Base-by-base conservation (phyloP, 2,329 filamentous ascomycete species). In the Aspergillus ibericus region DNA sequence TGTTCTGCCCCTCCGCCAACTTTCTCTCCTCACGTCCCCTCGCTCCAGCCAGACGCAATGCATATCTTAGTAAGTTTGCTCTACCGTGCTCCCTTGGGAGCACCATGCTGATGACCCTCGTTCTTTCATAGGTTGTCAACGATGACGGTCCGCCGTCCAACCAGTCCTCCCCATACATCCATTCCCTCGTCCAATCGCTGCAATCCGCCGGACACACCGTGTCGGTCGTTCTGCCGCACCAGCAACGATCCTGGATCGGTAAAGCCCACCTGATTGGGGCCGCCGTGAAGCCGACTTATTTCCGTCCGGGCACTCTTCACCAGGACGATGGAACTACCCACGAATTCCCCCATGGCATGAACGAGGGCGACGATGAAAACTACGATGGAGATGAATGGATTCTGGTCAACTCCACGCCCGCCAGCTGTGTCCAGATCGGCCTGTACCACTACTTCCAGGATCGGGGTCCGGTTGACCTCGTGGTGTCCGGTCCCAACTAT, bases 241-340 rank as follows among this genome's bases (percentile, higher is more conserved):
- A 88, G 6, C 95, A 99, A 78, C 88, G 93, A 62, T 96, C 92
- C 57, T 99, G 95, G 95, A 98, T 99, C 70, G 93, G 93, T 68
- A 99, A 99, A 81, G 95, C 95, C 2, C 95, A 98, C 77, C 90
- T 98, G 70, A 92, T 98, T 68, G 93, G 93, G 57, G 89, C 93
- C 74, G 90, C 90, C 9, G 85, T 96, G 61, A 91, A 88, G 72
- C 92, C 92, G 8, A 83, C 85, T 27, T 96, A 96, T 80, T 96
- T 92, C 80, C 89, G 89, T 1, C 86, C 86, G 0, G 83, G 82
- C 12, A 84, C 83, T 2, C 77, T 88, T 1, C 79, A 83, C 64
- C 74, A 85, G 63, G 85, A 87, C 53, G 86, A 91, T 62, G 89
- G 89, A 55, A 88, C 86, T 15, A 86, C 83, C 46, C 88, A 90